Base-by-base conservation (phyloP, 2,329 filamentous ascomycete genomes). In the Sphaerulina musiva region DNA sequence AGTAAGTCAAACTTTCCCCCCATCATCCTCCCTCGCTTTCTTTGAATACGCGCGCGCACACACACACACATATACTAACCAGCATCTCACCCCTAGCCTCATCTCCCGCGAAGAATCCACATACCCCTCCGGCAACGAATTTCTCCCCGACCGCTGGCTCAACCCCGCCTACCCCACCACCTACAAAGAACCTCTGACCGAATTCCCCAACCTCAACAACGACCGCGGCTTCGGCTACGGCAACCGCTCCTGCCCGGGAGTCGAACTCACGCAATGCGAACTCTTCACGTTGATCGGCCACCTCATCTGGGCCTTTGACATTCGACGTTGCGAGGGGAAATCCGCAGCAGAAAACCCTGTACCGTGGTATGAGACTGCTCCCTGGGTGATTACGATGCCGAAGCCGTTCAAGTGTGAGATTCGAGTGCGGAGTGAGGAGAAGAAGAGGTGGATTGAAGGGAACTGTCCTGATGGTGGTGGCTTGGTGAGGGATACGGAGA, bases 171-270 rank as follows among this genome's bases (percentile, higher is more conserved):
- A 64, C 56, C 67, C 68, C 17, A 68, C 68, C 48, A 68, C 68
- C 48, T 70, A 66, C 63, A 66, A 69, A 51, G 68, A 69, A 55
- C 68, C 68, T 5, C 62, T 70, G 26, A 66, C 63, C 54, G 65
- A 70, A 48, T 68, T 66, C 59, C 67, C 68, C 46, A 69, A 64
- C 60, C 61, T 70, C 44, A 59, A 60, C 57, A 63, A 63, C 55
- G 63, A 68, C 58, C 60, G 56, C 32, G 61, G 59, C n/a, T 69
- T 69, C 54, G 68, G 68, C 51, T 69, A 69, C 58, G 68, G 68
- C 44, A 68, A 64, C 54, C 66, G 67, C 17, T 61, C 59, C 47
- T 70, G 68, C 55, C 65, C 65, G n/a, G 68, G 68, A 51, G 61
- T 67, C 44, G 65, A 68, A 50, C 66, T 69, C 52, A 66, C 64